Evolutionary conservation across 2,329 filamentous ascomycete species (phyloP), one percentile per base, ranked within the genome.

Genomic region (Paraconiothyrium brasiliense): DNA sequence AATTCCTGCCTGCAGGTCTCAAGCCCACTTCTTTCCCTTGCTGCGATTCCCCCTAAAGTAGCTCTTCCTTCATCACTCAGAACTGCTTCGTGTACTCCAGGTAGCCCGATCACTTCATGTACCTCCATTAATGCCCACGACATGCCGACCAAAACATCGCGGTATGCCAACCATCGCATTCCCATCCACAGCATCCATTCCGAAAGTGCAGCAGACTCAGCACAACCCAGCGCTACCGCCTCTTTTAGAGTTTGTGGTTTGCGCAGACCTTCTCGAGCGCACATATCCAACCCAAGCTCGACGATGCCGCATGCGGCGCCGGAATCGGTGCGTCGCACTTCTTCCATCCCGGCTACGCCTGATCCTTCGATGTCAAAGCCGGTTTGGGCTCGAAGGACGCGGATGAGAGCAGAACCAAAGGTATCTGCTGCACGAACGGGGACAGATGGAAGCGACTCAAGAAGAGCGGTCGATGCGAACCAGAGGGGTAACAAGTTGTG

Each of bases 291-390:
- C 2, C 77, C 77, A 8, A 79, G 62, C 30, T 76, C 75, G 9
- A 75, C 64, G 48, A 79, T 70, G n/a, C 77, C 76, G 30, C 70
- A 20, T 16, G 66, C 63, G 10, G 63, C 52, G 20, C 68, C 67
- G 34, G 57, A 65, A 58, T 63, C 69, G 41, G 57, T 69, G 37
- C 62, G 74, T 62, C 57, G 69, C 11, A 78, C 71, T 63, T 80
- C 80, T 48, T 79, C 76, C 76, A 81, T 81, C n/a, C 78, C 79
- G 1, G 75, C 75, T 3, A 80, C 77, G 4, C 74, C 70, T 20
- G 69, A 62, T 1, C 71, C 70, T 60, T 80, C 78, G n/a, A 69
- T 63, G 8, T 64, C 68, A 48, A 83, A 82, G 5, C 80, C 80
- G 48, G 71, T 71, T 58, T 83, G 76, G 11, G 79, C 75, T 10